Evolutionary conservation across 2,329 filamentous ascomycete genomes (phyloP), one percentile per base, ranked within the genome.

Genomic region (Monilinia aucupariae): DNA sequence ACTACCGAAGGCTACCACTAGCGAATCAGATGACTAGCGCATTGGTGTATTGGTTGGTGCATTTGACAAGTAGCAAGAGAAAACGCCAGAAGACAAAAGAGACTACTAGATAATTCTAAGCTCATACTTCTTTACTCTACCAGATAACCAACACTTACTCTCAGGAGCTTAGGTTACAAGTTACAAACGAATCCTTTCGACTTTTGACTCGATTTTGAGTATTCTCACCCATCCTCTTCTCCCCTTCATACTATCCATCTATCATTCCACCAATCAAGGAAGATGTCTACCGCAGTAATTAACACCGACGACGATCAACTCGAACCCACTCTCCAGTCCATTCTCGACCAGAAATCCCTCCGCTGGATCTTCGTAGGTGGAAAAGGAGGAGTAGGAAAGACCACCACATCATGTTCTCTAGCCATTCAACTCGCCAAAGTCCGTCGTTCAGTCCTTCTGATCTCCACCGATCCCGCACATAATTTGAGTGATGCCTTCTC

Each of bases 331-430:
- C 90, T 99, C 73, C 90, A 97, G 80, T 90, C 90, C 68, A 92
- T 99, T 74, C 86, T 99, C 72, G 91, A 96, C 80, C 94, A 99
- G 78, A 91, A 92, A 77, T 88, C 90, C 41, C 87, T 99, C 62
- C 91, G 94, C 75, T 99, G 94, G 94, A 96, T 99, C 78, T 99
- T 99, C 73, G 94, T 99, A 65, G 94, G 94, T 73, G 94, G 94
- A 69, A 99, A 99, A 79, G 94, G 94, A 73, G 94, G 94, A 75
- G 94, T 99, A 52, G 94, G 94, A 76, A 99, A 99, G 82, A 99
- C 94, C 34, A 99, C 94, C n/a, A 99, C 94, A 20, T 97, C 93
- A 9, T 99, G 94, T 79, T 97, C 93, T 12, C 89, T 99, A 68
- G 94, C 94, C 68, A 97, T 99, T 75, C 94, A 99, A 79, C 90